These are phyloP conservation scores for Ananas comosus DNA, from an alignment of 176 grass and related monocot genomes.

Conservation along the genomic window DNA sequence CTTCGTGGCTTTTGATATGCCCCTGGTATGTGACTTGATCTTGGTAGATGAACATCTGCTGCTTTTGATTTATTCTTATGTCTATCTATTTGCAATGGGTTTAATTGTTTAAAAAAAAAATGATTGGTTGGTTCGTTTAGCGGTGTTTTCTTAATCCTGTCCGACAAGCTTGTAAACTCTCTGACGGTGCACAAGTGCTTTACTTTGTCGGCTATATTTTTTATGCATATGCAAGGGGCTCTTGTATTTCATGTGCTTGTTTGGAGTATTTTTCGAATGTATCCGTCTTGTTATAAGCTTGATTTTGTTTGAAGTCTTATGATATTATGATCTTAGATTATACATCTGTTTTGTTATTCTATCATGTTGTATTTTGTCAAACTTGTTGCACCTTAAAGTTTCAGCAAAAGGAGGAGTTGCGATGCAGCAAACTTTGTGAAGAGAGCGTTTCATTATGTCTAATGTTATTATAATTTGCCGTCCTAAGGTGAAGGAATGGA, in stretches of 20 bases:
- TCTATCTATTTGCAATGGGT: no score
- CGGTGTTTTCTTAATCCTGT: no score
- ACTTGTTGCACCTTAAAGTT: background rate
- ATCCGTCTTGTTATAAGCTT: background rate
- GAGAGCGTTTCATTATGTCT: background rate
- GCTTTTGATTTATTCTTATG: no score
- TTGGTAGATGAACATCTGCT: no score
- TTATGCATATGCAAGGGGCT: no score
- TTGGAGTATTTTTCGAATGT: no score
- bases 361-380: background rate
- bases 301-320: background rate
- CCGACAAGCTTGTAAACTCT: no score
- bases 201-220: no score
- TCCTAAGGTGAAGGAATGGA: background rate
- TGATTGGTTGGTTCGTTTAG: no score
- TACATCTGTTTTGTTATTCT: background rate
- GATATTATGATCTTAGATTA: background rate
- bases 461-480: background rate
- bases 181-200: no score
- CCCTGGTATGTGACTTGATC: conserved; percentile 47
- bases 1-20: conserved; percentile 88
- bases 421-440: background rate
- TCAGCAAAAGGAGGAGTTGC: background rate
- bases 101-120: no score
- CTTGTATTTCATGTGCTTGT: no score